Evolutionary conservation across 352 stramenopile genomes (phyloP), one percentile per base, ranked within the genome.

Genomic region (Blastocystis sp.): DNA sequence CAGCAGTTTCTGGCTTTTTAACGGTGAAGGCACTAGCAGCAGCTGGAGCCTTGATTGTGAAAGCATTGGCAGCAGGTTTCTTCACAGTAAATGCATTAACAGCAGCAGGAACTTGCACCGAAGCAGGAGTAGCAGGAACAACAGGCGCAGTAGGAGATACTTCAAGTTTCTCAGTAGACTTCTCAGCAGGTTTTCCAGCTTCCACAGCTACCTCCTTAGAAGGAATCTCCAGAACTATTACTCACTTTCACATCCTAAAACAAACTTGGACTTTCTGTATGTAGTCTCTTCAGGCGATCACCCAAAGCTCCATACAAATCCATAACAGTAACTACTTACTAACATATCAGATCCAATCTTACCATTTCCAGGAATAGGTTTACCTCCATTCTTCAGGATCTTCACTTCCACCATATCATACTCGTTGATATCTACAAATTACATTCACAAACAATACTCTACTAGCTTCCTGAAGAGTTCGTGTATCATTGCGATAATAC

Each of bases 321-420:
- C 44, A 81, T 64, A 24, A 64, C 70, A 81, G 70, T 81, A 11
- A 81, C 73, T 84, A 84, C 30, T 3, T 19, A 64, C 68, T 33
- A 84, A 22, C 1, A 68, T 13, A 35, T 33, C 35, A 64, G 17
- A 22, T 17, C n/a, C 15, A 5, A 11, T 51, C 66, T 0, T 11
- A 66, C 73, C 53, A 42, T 69, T 69, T 51, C 53, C 73, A 51
- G 73, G 73, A 84, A 69, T 84, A 24, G 19, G 30, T 51, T 66
- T 66, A 17, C 73, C 73, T n/a, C 73, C 73, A n/a, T 84, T 84
- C 73, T 84, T 84, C 13, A 84, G 30, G 33, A 84, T 66, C 53
- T 84, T 84, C 5, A 84, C 73, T 44, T 84, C 73, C 6, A 84
- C 51, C 73, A 84, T 84, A 37, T 84, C 73, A 56, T 68, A 84